phyloP scores from a whole-genome alignment of 2,329 filamentous ascomycete genomes.

The Aspergillus sp. region DNA sequence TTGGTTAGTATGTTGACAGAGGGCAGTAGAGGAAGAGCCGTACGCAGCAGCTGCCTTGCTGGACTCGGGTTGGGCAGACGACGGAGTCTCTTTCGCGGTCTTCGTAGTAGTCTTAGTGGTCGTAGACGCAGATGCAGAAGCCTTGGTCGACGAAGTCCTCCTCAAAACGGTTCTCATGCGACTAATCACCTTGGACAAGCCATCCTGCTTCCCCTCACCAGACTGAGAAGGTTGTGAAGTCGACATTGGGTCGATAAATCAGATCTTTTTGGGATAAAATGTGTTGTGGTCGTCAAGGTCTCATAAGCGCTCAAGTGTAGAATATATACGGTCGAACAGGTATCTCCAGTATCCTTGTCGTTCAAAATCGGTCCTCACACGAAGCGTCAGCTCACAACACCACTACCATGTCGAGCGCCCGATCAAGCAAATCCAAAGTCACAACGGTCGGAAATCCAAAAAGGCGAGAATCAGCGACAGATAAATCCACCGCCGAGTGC shows the following conservation, averaged over 20 bases:
- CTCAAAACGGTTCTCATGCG: conserved; percentile 45
- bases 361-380: not conserved
- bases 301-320: not conserved
- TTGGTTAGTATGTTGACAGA: not conserved
- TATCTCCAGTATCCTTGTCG: conserved; percentile 1
- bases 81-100: conserved; percentile 1
- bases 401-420: conserved; percentile 5
- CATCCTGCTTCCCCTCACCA: conserved; percentile 36
- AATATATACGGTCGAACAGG: not conserved
- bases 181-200: conserved; percentile 45
- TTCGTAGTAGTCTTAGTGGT: not conserved
- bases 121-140: conserved; percentile 2
- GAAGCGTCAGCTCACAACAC: not conserved
- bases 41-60: conserved; percentile 19
- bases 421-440: not conserved
- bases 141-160: conserved; percentile 35
- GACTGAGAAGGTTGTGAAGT: conserved; percentile 22
- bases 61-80: conserved; percentile 8
- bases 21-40: not conserved
- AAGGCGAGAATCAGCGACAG: not conserved
- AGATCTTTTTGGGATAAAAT: not conserved
- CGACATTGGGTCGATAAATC: conserved; percentile 28
- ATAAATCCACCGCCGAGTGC: not conserved
- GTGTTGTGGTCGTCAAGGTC: not conserved
- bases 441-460: not conserved